A percentile compares a stretch with the other conserved stretches of the same genome.
Evolutionary conservation across 768 basidiomycete genomes (phyloP).

Genomic region (Lactifluus rugatus): DNA sequence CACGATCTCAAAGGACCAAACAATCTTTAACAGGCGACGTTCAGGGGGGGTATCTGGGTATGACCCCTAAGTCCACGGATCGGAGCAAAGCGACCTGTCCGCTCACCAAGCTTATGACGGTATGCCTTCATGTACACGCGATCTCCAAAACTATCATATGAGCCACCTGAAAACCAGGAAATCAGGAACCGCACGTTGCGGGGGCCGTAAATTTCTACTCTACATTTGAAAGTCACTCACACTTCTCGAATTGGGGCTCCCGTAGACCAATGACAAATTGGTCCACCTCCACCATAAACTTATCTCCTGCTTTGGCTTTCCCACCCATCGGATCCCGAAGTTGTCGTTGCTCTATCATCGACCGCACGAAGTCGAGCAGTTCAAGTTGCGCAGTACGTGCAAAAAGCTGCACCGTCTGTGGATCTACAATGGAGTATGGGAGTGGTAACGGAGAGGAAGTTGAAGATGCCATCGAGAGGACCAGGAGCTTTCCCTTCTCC

Average conservation of each 20-base stretch:
- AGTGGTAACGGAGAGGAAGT: slow-evolving; percentile 4
- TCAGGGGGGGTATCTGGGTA: slow-evolving; percentile 14
- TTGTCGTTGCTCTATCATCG: slow-evolving; percentile 17
- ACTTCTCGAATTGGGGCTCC: slow-evolving; percentile 17
- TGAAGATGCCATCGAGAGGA: slow-evolving; percentile 15
- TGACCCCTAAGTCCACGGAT: slow-evolving; percentile 12
- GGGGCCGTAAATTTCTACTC: slow-evolving; percentile 1
- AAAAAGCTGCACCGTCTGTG: slow-evolving; percentile 9
- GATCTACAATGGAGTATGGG: slow-evolving; percentile 12
- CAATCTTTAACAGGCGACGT: slow-evolving; percentile 14
- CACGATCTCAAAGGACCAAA: slow-evolving; percentile 16
- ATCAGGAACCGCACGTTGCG: slow-evolving; percentile 12
- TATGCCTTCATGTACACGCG: slow-evolving; percentile 19
- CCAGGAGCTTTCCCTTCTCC: background rate
- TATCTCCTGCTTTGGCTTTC: slow-evolving; percentile 11
- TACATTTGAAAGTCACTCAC: slow-evolving; percentile 7
- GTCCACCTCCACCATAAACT: slow-evolving; percentile 17
- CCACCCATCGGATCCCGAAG: slow-evolving; percentile 17
- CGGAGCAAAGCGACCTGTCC: background rate
- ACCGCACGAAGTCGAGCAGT: slow-evolving; percentile 16
- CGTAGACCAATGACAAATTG: slow-evolving; percentile 18
- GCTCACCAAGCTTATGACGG: slow-evolving; percentile 15
- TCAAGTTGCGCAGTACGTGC: slow-evolving; percentile 12
- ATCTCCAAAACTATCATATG: slow-evolving; percentile 17
- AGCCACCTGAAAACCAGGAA: slow-evolving; percentile 7